Evolutionary conservation across 73 alveolate genomes (phyloP), one percentile per base, ranked within the genome.

Genomic region (Effrenium voratum): DNA sequence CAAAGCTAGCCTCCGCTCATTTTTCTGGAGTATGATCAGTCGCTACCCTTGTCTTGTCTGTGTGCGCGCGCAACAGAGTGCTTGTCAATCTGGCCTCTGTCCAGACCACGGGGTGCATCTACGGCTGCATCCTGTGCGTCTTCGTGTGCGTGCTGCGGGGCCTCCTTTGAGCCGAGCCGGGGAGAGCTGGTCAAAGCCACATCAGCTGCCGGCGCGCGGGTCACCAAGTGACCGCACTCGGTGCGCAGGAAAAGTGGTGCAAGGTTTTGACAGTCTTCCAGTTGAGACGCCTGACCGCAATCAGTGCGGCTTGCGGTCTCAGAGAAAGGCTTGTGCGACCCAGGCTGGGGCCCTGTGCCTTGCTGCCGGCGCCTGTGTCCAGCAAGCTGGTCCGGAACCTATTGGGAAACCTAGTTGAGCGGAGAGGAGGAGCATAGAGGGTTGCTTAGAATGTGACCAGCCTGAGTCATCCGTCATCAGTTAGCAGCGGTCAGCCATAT

Each of bases 341-440:
- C 47, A 46, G 50, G 52, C 38, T 47, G 30, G 41, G 41, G n/a
- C 59, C 30, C 73, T 88, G 45, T 32, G 49, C 95, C 13, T 70
- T 75, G 63, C 76, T 83, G 82, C 94, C 94, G 55, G 73, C 95
- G 45, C 86, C 95, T 13, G 45, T 72, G 86, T 88, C 95, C 52
- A 76, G 66, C 55, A 72, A 88, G 72, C 85, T 88, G 95, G 95
- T 28, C 52, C 45, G 87, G 83, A 22, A 26, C 82, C 63, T 12
- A 8, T 52, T 8, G 63, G 26, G 63, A 8, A 19, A 19, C 26
- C 26, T n/a, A n/a, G 8, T 52, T 19, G 63, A 8, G 19, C 47
- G 91, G 30, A 66, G 41, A 55, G 12, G 68, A 2, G 41, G 15
- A 59, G 26, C 6, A 76, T 0, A 0, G 86, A 59, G 10, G 3